Evolutionary conservation across 1,284 basidiomycete genomes (phyloP).

Genomic region (Naganishia sp.): DNA sequence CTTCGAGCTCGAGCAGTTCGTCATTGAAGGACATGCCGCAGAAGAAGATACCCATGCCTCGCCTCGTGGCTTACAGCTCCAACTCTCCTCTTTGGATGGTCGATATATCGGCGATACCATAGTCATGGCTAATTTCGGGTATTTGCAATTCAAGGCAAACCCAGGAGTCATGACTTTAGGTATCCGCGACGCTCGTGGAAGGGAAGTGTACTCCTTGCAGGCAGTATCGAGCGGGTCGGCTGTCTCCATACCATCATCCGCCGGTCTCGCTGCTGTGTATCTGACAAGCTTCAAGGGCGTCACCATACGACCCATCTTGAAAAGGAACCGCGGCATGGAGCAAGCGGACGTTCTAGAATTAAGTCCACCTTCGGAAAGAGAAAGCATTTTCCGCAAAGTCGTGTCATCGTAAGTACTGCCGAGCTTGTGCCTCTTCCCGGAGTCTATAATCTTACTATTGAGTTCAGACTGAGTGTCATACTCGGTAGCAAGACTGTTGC

Average conservation of each 20-base stretch:
- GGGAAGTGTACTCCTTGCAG: constrained; percentile 76
- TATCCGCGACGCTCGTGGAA: constrained; percentile 77
- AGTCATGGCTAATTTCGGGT: constrained; percentile 92
- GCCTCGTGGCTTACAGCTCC: constrained; percentile 81
- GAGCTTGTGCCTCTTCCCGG: not conserved
- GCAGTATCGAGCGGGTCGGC: constrained; percentile 59
- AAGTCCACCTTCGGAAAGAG: constrained; percentile 25
- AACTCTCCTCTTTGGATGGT: constrained; percentile 63
- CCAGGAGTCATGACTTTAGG: constrained; percentile 83
- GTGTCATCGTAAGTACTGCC: constrained; percentile 23
- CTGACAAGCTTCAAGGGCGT: constrained; percentile 84
- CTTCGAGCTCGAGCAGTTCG: constrained; percentile 85
- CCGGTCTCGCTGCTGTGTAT: constrained; percentile 70
- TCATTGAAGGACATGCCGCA: constrained; percentile 90
- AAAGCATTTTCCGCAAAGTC: constrained; percentile 24
- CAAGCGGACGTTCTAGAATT: constrained; percentile 70
- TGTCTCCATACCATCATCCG: constrained; percentile 58
- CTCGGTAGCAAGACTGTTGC: constrained; percentile 42
- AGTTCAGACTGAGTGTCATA: constrained; percentile 17
- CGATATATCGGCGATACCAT: constrained; percentile 73
- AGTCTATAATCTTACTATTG: not conserved
- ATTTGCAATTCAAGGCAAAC: constrained; percentile 90
- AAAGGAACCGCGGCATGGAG: constrained; percentile 74
- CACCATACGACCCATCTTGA: constrained; percentile 80
- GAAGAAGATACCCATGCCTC: constrained; percentile 66